Evolutionary conservation across 2,329 filamentous ascomycete genomes (phyloP), one percentile per base, ranked within the genome.

Genomic region (Neofusicoccum parvum): DNA sequence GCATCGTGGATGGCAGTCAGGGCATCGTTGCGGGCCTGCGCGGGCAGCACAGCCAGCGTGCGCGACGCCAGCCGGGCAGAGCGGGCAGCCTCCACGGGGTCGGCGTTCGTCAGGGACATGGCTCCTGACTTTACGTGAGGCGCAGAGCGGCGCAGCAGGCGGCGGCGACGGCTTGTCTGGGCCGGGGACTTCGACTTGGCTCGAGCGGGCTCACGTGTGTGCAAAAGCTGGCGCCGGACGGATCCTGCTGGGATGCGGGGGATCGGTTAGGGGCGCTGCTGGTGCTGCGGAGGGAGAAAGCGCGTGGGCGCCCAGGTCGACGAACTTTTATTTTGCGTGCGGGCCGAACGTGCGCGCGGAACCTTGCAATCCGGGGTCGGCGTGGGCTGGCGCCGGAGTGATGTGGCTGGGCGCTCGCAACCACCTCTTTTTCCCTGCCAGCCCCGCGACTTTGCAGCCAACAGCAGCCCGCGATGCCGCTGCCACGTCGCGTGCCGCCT

Each of bases 41-140:
- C 87, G 3, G 92, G 86, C 56, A 98, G 87, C 1, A 92, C 91
- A 56, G 93, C 92, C 50, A 99, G 87, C 62, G 87, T 86, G 75
- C 92, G 90, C 37, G 95, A 96, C 15, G 94, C 92, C 53, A 86
- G 80, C 74, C 93, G 93, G 68, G 94, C 94, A 54, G 89, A 86
- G 72, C 84, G 85, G 43, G 94, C 94, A 62, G 91, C 91, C 69
- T 93, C 88, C 64, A 87, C 82, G 54, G 94, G 91, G 37, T 90
- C 90, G 63, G 91, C 92, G 77, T 92, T 94, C 56, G 94, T 97
- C 66, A 97, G 85, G 70, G 94, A 97, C 95, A 98, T 97, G 17
- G 15, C 27, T 32, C 6, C 6, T 5, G 45, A 50, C 27, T 34
- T 20, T 41, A 15, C 9, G 9, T 51, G 49, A 56, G 53, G 36